Base-by-base conservation (phyloP, 1,139 yeast species). In the Petasospora fabianii region DNA sequence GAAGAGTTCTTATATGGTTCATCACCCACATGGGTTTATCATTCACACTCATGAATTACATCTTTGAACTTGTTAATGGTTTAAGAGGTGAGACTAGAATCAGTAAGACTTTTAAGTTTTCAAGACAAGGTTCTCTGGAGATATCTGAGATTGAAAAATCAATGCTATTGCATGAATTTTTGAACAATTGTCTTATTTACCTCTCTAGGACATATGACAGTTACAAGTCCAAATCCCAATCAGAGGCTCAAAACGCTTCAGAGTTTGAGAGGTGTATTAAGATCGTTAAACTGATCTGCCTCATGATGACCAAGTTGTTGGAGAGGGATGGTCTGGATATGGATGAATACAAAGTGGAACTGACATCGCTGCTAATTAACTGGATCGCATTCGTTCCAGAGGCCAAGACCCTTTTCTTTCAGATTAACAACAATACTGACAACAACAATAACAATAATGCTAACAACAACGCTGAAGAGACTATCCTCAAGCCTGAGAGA, bases 81-180 rank as follows among this genome's bases (percentile, higher is more conserved):
- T 50, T 64, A 14, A 60, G 87, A 43, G 85, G 84, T 0, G 64
- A 53, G 43, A 55, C 30, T 12, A 37, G 45, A 27, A 36, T 43
- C 7, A 32, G 36, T 15, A 46, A 46, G 32, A 64, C 65, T 9
- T 72, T 69, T 39, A 48, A 52, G 12, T 77, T 79, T 52, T 73
- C 84, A 7, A 66, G 88, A 51, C 63, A 65, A 43, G 90, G 87
- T 0, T 47, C 62, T 4, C 49, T 80, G 9, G 62, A 60, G 8
- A 57, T 81, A 13, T 73, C 81, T 24, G 76, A 71, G 8, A 67
- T 78, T 34, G 90, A 83, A 49, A 68, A 62, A 44, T 73, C 75
- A 52, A 78, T 81, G 84, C 54, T 83, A n/a, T 58, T 83, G 29
- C 87, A 81, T 57, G 86, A 80, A 54, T 79, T 82, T 50, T 66